phyloP scores from a whole-genome alignment of 1,139 yeast species.

The Yamadazyma diospyri region DNA sequence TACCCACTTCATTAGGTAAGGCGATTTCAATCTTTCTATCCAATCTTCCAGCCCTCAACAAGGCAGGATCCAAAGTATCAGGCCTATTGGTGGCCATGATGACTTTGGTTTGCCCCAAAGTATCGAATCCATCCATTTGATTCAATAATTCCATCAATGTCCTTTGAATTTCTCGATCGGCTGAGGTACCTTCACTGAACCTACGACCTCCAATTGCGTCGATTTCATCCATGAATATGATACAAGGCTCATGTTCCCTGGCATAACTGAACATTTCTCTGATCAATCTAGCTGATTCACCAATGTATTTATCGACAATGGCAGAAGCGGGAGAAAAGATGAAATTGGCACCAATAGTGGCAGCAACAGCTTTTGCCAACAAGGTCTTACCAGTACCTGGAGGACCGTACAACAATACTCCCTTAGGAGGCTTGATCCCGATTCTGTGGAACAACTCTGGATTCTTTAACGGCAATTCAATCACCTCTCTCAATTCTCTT shows the following conservation, averaged over 20 bases:
- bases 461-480: slow-evolving; percentile 93
- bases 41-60: slow-evolving; percentile 95
- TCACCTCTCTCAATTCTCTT: slow-evolving; percentile 94
- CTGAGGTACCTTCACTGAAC: slow-evolving; percentile 97
- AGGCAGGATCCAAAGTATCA: slow-evolving; percentile 98
- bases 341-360: slow-evolving; percentile 97
- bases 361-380: slow-evolving; percentile 97
- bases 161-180: slow-evolving; percentile 98
- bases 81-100: slow-evolving; percentile 99
- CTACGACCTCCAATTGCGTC: slow-evolving; percentile 99
- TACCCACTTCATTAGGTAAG: slow-evolving; percentile 94
- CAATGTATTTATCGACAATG: slow-evolving; percentile 96
- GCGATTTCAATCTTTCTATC: slow-evolving; percentile 97
- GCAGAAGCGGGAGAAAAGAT: slow-evolving; percentile 98
- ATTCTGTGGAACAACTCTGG: slow-evolving; percentile 95
- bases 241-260: slow-evolving; percentile 97
- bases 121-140: slow-evolving; percentile 99
- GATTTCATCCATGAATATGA: slow-evolving; percentile 97
- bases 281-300: slow-evolving; percentile 94
- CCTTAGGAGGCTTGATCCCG: slow-evolving; percentile 98
- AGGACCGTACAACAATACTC: slow-evolving; percentile 96
- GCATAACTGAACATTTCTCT: slow-evolving; percentile 99
- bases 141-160: slow-evolving; percentile 96
- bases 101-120: slow-evolving; percentile 93
- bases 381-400: slow-evolving; percentile 98